phyloP scores from a whole-genome alignment of 2,329 filamentous ascomycete genomes.

The Aschersonia sp. region DNA sequence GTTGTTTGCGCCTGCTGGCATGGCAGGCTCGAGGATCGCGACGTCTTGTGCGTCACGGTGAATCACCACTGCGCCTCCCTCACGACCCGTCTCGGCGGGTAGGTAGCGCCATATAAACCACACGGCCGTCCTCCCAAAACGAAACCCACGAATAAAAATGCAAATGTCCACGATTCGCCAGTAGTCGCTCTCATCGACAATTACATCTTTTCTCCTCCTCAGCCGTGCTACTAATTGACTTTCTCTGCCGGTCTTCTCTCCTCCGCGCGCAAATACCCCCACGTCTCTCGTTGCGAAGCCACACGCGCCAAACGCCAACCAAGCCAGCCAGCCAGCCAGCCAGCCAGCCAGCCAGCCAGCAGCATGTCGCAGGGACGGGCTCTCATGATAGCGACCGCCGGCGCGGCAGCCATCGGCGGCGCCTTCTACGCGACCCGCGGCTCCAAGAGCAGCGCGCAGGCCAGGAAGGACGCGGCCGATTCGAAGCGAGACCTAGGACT shows the following conservation, averaged over 20 bases:
- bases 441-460: slow-evolving; percentile 4
- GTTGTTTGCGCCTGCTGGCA: not conserved
- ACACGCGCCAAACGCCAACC: too few relatives aligned
- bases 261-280: too few relatives aligned
- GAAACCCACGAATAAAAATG: too few relatives aligned
- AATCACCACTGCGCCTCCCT: not conserved
- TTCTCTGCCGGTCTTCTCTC: too few relatives aligned
- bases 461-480: slow-evolving; percentile 8
- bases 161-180: too few relatives aligned
- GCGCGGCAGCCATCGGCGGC: slow-evolving; percentile 10
- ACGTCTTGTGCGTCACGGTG: not conserved
- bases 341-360: too few relatives aligned
- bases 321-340: too few relatives aligned
- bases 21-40: not conserved
- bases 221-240: too few relatives aligned
- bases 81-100: not conserved
- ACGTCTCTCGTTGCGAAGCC: too few relatives aligned
- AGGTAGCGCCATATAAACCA: not conserved
- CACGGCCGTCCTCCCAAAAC: too few relatives aligned
- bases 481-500: slow-evolving; percentile 17
- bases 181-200: too few relatives aligned
- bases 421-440: slow-evolving; percentile 9
- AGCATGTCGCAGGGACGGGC: not conserved
- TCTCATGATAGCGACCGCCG: slow-evolving; percentile 4
- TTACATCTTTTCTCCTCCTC: too few relatives aligned